These are phyloP conservation scores for Mallotus japonicus DNA, from an alignment of 441 rosid species.

Conservation along the genomic window DNA sequence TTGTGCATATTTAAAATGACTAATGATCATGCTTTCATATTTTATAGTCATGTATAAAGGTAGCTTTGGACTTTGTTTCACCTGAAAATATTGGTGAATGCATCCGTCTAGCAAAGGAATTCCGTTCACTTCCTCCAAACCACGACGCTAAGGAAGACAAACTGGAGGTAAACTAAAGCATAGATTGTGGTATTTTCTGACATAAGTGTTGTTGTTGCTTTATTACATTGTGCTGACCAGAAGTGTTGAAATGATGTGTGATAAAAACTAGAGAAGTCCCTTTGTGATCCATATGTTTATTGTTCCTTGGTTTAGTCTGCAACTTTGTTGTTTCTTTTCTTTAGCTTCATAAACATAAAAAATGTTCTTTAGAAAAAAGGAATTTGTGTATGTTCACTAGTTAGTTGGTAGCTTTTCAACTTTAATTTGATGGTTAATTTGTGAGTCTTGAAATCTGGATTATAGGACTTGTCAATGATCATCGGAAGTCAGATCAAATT, in stretches of 20 bases:
- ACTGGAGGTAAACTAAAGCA: conserved; percentile 25
- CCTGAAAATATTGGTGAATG: conserved; percentile 38
- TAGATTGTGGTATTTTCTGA: neutral
- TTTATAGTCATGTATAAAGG: conserved; percentile 35
- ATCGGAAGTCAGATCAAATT: neutral
- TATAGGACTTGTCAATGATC: neutral
- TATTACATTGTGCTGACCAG: neutral
- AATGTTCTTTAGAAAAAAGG: neutral
- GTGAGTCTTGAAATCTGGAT: neutral
- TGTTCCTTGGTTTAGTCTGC: neutral
- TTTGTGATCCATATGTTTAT: neutral
- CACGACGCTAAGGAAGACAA: conserved; percentile 33
- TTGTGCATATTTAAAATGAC: neutral
- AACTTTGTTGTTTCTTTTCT: neutral
- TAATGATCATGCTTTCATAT: conserved; percentile 8
- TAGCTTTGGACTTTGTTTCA: conserved; percentile 36
- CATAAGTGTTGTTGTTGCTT: neutral
- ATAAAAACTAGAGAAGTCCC: neutral
- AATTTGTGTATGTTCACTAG: neutral
- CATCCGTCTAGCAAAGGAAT: conserved; percentile 29
- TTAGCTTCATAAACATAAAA: neutral
- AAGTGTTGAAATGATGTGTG: neutral
- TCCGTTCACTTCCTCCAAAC: conserved; percentile 31
- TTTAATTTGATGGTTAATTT: neutral
- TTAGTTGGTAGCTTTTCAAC: neutral